Evolutionary conservation across 257 asterid species (phyloP), one percentile per base, ranked within the genome.

Genomic region (Fraxinus excelsior): DNA sequence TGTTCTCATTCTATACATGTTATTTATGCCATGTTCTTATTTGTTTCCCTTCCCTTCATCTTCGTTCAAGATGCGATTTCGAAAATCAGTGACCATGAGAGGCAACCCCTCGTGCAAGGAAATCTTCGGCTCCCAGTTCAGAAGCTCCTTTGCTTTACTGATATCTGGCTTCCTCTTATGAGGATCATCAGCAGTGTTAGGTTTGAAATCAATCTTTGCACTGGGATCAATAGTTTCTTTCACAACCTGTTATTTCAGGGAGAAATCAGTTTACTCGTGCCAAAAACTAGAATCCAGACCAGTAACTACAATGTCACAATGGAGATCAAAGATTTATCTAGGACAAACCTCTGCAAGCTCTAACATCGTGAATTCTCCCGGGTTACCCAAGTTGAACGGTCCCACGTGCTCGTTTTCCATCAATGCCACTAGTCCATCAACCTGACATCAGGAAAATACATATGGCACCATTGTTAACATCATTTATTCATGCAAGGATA

Each of bases 161-260:
- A 96, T 96, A 78, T 96, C 98, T 14, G 99, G 99, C 78, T 96
- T 96, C 82, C 99, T 89, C 88, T 93, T 93, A 77, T 96, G 99
- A 80, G 99, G 99, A 83, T 92, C 99, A 73, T 96, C 98, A 32
- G 95, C 99, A 4, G 99, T 96, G 91, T 96, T 96, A 7, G 91
- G 87, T 84, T 76, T 93, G 86, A 90, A 94, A 74, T 86, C 97
- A 16, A 96, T 90, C 0, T 87, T 82, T 4, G 98, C 97, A 70
- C 98, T 90, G 4, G 98, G 89, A 83, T 93, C 99, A 35, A 96
- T 90, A 70, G 92, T 89, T 86, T 94, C 97, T 87, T 94, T 96
- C 10, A 96, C 98, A 42, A 96, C 97, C 99, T 96, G 83, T 81
- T 71, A 70, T 76, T 58, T 44, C 74, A 67, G 25, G 31, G 80